phyloP scores from a whole-genome alignment of 129 eudicot species.

The Escallonia rubra region DNA sequence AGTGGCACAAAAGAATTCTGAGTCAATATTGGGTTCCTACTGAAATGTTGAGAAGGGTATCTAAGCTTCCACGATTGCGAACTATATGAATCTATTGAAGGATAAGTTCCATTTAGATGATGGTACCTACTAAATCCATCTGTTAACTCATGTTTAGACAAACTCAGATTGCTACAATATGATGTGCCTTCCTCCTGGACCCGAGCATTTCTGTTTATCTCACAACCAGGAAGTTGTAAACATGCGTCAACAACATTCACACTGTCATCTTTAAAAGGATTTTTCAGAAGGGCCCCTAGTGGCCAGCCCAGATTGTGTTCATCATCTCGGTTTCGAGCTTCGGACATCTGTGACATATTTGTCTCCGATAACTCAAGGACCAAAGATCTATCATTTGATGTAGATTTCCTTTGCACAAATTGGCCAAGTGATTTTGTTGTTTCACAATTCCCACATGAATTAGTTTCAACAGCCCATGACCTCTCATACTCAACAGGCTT shows the following conservation, averaged over 20 bases:
- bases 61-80: constrained; percentile 40
- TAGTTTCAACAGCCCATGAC: constrained; percentile 20
- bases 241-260: constrained; percentile 12
- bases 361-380: constrained; percentile 13
- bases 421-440: constrained; percentile 5
- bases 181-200: constrained; percentile 10
- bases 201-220: constrained; percentile 9
- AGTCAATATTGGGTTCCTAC: constrained; percentile 46
- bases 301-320: constrained; percentile 24
- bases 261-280: constrained; percentile 12
- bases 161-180: constrained; percentile 6
- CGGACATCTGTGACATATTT: constrained; percentile 21
- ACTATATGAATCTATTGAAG: constrained; percentile 21
- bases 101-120: constrained; percentile 13
- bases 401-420: constrained; percentile 9
- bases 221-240: constrained; percentile 11
- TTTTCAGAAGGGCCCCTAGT: constrained; percentile 15
- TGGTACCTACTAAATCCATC: constrained; percentile 13
- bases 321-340: constrained; percentile 21
- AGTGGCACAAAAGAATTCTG: constrained; percentile 16
- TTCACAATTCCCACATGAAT: constrained; percentile 13
- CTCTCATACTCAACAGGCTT: constrained; percentile 28
- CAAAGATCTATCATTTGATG: constrained; percentile 6
- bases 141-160: constrained; percentile 1
- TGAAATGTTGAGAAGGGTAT: constrained; percentile 30